These are phyloP conservation scores for Hypholoma sublateritium DNA, from an alignment of 768 basidiomycete species.

Conservation along the genomic window DNA sequence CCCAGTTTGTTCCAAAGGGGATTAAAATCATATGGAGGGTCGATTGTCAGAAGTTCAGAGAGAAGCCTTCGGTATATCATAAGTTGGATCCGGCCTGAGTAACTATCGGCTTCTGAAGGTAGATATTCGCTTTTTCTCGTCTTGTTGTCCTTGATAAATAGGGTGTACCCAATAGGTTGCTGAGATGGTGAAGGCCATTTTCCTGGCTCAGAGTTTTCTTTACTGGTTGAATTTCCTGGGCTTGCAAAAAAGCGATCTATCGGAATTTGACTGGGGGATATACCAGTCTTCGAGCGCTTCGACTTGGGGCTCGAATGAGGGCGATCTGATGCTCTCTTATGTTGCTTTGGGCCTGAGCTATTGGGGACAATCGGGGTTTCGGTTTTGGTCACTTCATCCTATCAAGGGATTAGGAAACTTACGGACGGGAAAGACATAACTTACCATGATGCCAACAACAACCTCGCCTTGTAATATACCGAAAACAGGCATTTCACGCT, in stretches of 20 bases:
- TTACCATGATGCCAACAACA: constrained; percentile 75
- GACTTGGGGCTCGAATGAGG: neutral
- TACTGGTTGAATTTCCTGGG: constrained; percentile 6
- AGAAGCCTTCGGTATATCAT: constrained; percentile 79
- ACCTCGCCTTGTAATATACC: constrained; percentile 66
- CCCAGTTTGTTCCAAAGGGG: constrained; percentile 49
- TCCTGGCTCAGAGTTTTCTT: neutral
- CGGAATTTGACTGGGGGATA: constrained; percentile 5
- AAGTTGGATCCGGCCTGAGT: constrained; percentile 65
- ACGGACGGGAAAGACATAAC: constrained; percentile 10
- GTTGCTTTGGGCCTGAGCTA: neutral
- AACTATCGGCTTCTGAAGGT: constrained; percentile 58
- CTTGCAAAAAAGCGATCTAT: constrained; percentile 16
- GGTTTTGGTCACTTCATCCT: constrained; percentile 53
- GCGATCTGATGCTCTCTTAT: constrained; percentile 9
- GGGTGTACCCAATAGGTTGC: constrained; percentile 19
- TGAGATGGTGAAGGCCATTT: neutral
- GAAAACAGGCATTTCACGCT: constrained; percentile 88
- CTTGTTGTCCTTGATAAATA: constrained; percentile 68
- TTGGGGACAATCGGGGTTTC: neutral
- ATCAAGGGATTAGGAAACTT: neutral
- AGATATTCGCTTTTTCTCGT: constrained; percentile 52
- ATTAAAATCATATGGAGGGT: constrained; percentile 50
- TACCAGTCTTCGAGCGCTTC: constrained; percentile 7
- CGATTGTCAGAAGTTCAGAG: constrained; percentile 42